Percentiles rank a stretch among this genome's conserved stretches.
Conservation (phyloP, 805 yeast species). For the Myxozyma neotropica region DNA sequence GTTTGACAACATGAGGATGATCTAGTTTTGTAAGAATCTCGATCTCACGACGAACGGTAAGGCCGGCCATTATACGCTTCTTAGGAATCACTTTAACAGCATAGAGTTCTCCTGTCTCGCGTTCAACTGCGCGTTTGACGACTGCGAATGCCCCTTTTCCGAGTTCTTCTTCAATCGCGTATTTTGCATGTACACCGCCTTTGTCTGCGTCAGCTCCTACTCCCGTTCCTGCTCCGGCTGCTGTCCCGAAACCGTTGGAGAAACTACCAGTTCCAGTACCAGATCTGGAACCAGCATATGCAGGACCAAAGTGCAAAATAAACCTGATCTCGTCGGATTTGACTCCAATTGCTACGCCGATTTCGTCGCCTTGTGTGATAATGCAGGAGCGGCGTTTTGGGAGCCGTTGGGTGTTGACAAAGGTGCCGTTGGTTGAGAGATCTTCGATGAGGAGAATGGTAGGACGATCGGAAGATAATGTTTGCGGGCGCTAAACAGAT, state of each 20-base stretch:
- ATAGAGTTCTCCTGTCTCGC: conserved; percentile 78
- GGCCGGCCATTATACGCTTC: conserved; percentile 71
- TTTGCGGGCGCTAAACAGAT: neutral
- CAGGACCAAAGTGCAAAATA: conserved; percentile 50
- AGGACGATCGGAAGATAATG: neutral
- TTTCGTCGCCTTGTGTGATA: conserved; percentile 89
- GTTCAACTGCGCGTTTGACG: conserved; percentile 85
- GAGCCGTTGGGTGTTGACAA: conserved; percentile 70
- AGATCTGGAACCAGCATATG: neutral
- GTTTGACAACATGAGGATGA: conserved; percentile 71
- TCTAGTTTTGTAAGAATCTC: conserved; percentile 74
- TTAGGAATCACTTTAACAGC: conserved; percentile 91
- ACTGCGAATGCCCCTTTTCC: conserved; percentile 99
- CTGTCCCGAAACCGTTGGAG: too few species aligned
- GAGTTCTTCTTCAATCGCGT: conserved; percentile 77
- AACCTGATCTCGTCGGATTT: conserved; percentile 62
- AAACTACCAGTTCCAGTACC: neutral
- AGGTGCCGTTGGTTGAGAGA: conserved; percentile 95
- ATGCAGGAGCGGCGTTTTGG: conserved; percentile 79
- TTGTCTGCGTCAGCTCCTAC: neutral
- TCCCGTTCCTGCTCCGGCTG: neutral
- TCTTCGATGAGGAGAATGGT: conserved; percentile 37
- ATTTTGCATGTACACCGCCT: conserved; percentile 61
- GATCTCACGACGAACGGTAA: conserved; percentile 84
- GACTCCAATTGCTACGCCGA: conserved; percentile 86